A percentile compares a stretch with the other conserved stretches of the same genome.
These are phyloP conservation scores for Aspergillus spinulosporus DNA, from an alignment of 2,329 filamentous ascomycete species.

Conservation along the genomic window DNA sequence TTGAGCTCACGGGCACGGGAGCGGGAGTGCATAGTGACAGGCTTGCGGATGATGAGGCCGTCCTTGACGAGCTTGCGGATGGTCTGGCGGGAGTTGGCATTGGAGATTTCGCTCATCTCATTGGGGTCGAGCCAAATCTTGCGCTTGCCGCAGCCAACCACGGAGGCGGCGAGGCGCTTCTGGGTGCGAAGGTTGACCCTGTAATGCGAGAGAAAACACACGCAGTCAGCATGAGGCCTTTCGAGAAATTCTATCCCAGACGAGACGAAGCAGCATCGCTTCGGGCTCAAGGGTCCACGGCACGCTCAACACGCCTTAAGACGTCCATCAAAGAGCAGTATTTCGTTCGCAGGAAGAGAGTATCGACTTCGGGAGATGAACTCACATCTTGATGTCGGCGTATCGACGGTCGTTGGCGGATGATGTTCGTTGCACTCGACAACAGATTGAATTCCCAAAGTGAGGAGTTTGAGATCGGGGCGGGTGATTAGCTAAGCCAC, in stretches of 20 bases:
- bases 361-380: constrained; percentile 32
- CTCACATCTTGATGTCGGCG: constrained; percentile 50
- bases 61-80: constrained; percentile 99
- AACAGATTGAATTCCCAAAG: constrained; percentile 38
- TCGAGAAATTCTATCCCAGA: constrained; percentile 7
- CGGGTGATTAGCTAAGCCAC: constrained; percentile 43
- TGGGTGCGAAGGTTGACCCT: constrained; percentile 99
- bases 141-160: constrained; percentile 98
- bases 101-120: constrained; percentile 98
- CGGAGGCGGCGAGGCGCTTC: constrained; percentile 98
- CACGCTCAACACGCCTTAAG: constrained; percentile 13
- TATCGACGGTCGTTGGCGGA: constrained; percentile 49
- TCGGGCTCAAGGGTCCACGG: constrained; percentile 13
- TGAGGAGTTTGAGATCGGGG: constrained; percentile 42
- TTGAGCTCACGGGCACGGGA: constrained; percentile 93
- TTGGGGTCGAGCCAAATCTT: constrained; percentile 99
- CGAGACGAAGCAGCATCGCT: constrained; percentile 4
- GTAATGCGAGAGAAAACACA: constrained; percentile 35
- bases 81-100: constrained; percentile 99
- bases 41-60: constrained; percentile 99
- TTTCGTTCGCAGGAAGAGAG: constrained; percentile 19
- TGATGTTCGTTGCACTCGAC: constrained; percentile 46
- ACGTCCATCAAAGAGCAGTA: constrained; percentile 24
- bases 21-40: constrained; percentile 99
- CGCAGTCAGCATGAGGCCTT: constrained; percentile 34